Conservation (phyloP, 495 filamentous ascomycete species). For the Extremus antarcticus region DNA sequence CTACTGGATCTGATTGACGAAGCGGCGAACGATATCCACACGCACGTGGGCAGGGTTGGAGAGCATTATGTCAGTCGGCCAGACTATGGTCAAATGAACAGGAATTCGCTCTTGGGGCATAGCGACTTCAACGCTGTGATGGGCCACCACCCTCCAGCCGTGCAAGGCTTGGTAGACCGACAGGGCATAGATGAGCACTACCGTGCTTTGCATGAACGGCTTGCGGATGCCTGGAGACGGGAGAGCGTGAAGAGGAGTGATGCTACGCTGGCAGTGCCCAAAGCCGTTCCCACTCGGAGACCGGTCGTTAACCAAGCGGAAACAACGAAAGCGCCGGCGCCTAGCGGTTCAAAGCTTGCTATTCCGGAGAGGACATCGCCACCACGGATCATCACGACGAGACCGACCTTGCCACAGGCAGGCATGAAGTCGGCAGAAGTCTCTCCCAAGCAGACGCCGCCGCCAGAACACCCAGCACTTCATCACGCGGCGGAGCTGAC, state of each 20-base stretch:
- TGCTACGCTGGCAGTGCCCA: background rate
- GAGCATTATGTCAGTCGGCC: background rate
- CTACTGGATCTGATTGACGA: slow-evolving; percentile 8
- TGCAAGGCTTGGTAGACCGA: background rate
- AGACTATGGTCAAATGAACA: background rate
- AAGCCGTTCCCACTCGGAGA: background rate
- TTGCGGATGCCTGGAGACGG: background rate
- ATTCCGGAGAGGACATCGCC: background rate
- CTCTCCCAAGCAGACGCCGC: background rate
- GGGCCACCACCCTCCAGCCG: background rate
- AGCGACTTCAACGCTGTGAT: background rate
- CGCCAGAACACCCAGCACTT: background rate
- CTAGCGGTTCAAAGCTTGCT: background rate
- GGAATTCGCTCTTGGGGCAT: background rate
- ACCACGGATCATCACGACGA: background rate
- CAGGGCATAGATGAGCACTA: slow-evolving; percentile 2
- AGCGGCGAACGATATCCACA: slow-evolving; percentile 3
- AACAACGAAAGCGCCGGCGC: background rate
- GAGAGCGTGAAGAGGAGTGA: background rate
- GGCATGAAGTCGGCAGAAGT: background rate
- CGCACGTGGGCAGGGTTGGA: background rate
- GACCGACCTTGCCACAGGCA: background rate
- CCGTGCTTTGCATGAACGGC: background rate
- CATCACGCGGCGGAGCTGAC: background rate
- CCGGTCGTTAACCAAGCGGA: background rate